Conservation (phyloP, 2,329 filamentous ascomycete genomes). For the Alternaria metachromatica region DNA sequence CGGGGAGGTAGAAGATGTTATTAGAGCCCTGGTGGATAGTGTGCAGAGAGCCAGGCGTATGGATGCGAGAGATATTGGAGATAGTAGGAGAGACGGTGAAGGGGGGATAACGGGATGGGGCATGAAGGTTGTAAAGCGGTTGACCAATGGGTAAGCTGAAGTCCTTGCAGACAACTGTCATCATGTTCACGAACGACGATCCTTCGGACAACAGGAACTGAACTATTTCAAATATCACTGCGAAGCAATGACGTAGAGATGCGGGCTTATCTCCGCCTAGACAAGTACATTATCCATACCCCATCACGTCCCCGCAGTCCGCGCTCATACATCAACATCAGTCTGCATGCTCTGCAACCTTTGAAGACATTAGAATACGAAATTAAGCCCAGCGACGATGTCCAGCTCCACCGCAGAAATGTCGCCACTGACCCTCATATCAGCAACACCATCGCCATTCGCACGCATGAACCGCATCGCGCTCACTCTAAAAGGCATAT, state of each 20-base stretch:
- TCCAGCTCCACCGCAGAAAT: background rate
- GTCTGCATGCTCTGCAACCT: background rate
- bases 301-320: background rate
- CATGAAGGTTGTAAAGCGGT: background rate
- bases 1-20: conserved; percentile 16
- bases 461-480: conserved; percentile 53
- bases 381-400: background rate
- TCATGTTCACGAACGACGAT: background rate
- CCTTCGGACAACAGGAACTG: background rate
- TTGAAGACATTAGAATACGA: background rate
- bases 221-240: background rate
- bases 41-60: conserved; percentile 13
- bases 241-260: background rate
- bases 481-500: conserved; percentile 49
- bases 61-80: conserved; percentile 12
- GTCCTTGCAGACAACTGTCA: background rate
- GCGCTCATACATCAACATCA: background rate
- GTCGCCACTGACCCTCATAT: conserved; percentile 24
- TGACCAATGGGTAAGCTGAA: background rate
- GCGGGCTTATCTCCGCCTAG: conserved; percentile 3
- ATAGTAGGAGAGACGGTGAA: background rate
- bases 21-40: conserved; percentile 23
- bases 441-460: conserved; percentile 49
- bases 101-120: background rate
- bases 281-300: background rate